Conservation (phyloP, 495 filamentous ascomycete species). For the Aspergillus incahuasiensis region DNA sequence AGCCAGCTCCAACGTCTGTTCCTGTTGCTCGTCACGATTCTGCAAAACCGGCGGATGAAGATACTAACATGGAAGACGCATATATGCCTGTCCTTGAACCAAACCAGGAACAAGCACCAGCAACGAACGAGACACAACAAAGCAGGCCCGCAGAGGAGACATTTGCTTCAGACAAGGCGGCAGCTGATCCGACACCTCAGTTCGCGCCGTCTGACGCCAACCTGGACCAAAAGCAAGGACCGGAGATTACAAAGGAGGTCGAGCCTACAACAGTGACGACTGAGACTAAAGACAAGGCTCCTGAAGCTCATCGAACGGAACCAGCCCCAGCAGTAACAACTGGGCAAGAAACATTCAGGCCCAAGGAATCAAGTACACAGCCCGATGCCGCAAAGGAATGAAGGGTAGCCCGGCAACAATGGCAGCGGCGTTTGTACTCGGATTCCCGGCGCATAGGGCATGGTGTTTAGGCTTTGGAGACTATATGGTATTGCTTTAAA, state of each 20-base stretch:
- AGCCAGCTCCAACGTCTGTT: constrained; percentile 27
- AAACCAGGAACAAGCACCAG: constrained; percentile 20
- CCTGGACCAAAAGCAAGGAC: constrained; percentile 16
- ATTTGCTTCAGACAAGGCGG: constrained; percentile 19
- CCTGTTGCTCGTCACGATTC: constrained; percentile 36
- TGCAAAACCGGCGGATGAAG: constrained; percentile 54
- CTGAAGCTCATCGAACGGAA: constrained; percentile 18
- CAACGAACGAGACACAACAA: constrained; percentile 11
- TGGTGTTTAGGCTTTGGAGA: constrained; percentile 36
- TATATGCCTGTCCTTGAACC: constrained; percentile 21
- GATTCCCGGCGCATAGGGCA: constrained; percentile 40
- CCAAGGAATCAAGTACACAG: constrained; percentile 21
- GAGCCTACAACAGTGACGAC: constrained; percentile 8
- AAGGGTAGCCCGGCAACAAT: constrained; percentile 23
- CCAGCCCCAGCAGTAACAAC: constrained; percentile 18
- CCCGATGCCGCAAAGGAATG: constrained; percentile 26
- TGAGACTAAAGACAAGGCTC: constrained; percentile 16
- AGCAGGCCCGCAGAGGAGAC: constrained; percentile 24
- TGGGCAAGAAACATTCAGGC: constrained; percentile 18
- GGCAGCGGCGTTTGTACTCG: constrained; percentile 17
- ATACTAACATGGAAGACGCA: constrained; percentile 62
- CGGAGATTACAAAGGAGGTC: constrained; percentile 12
- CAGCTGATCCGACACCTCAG: constrained; percentile 20
- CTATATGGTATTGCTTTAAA: constrained; percentile 16
- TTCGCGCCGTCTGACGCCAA: constrained; percentile 17